These are phyloP conservation scores for Yamadazyma blattariae DNA, from an alignment of 1,139 yeast genomes.

Conservation along the genomic window DNA sequence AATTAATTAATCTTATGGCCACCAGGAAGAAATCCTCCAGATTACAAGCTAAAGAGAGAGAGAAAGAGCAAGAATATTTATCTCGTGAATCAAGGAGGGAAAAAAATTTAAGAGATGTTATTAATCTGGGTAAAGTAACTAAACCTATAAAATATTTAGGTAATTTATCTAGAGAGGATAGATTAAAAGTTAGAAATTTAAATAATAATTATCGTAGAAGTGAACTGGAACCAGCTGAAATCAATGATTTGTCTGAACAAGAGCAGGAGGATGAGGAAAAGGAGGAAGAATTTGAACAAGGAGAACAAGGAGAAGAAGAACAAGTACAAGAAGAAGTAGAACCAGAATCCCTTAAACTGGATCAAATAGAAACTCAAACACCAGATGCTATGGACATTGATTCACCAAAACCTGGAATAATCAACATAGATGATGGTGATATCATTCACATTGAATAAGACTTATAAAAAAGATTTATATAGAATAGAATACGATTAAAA, in stretches of 20 bases:
- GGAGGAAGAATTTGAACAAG: not conserved
- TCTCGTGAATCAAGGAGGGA: constrained; percentile 26
- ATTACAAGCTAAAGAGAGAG: constrained; percentile 49
- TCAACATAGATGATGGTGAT: too few relatives aligned
- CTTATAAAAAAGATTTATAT: too few relatives aligned
- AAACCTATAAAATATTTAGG: constrained; percentile 19
- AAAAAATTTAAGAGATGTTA: constrained; percentile 36
- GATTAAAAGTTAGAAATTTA: constrained; percentile 34
- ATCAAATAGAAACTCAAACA: too few relatives aligned
- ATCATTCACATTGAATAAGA: too few relatives aligned
- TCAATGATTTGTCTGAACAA: not conserved
- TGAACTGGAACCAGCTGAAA: not conserved
- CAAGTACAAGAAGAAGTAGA: not conserved
- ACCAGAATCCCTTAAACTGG: too few relatives aligned
- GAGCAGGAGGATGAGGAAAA: not conserved
- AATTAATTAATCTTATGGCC: constrained; percentile 45
- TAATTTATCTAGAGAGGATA: constrained; percentile 39
- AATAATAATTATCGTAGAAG: constrained; percentile 4
- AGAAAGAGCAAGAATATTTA: constrained; percentile 35
- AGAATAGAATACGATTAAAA: too few relatives aligned
- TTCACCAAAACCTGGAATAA: too few relatives aligned
- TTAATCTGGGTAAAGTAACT: constrained; percentile 30
- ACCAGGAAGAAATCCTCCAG: constrained; percentile 50
- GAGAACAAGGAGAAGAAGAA: not conserved
- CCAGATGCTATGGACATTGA: too few relatives aligned